Base-by-base conservation (phyloP, 352 stramenopile genomes). In the Pythium chondricola region DNA sequence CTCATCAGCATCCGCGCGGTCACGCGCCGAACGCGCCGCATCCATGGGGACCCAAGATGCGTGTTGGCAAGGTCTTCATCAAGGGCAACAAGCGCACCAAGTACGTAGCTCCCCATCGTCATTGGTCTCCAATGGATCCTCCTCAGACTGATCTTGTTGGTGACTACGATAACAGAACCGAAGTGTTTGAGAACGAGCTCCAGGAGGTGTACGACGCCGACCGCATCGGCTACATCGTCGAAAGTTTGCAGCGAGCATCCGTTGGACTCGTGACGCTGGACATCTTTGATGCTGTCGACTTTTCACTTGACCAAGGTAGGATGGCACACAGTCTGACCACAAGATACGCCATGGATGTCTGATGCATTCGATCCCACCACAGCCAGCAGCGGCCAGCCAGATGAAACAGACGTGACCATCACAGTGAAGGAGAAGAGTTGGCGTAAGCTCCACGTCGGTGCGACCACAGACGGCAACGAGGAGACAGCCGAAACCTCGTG, bases 31-130 rank as follows among this genome's bases (percentile, higher is more conserved):
- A 66, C 36, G 55, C 72, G 29, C 70, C 60, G 52, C 77, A 89
- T 56, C 77, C 73, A 56, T 88, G 75, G 79, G 77, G 77, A 6
- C 82, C 79, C 47, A 71, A 63, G 47, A 87, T 94, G 73, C 82
- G 69, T 64, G 82, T 94, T 52, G 68, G 67, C 48, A 91, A 94
- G 62, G 81, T 94, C 39, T 87, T 85, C 52, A 82, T 94, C 53
- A 84, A 88, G 63, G 83, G 83, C 36, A 94, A 93, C 62, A 79
- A 91, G 37, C 78, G 83, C 55, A 93, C 83, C 40, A 93, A 85
- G 83, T 92, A 43, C 35, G 67, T 61, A 8, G n/a, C n/a, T n/a
- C n/a, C n/a, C n/a, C n/a, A n/a, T n/a, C n/a, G n/a, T n/a, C n/a
- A n/a, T n/a, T n/a, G n/a, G n/a, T n/a, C n/a, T n/a, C n/a, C n/a